Conservation (phyloP, 2,329 filamentous ascomycete genomes). For the Penicillium sp. region DNA sequence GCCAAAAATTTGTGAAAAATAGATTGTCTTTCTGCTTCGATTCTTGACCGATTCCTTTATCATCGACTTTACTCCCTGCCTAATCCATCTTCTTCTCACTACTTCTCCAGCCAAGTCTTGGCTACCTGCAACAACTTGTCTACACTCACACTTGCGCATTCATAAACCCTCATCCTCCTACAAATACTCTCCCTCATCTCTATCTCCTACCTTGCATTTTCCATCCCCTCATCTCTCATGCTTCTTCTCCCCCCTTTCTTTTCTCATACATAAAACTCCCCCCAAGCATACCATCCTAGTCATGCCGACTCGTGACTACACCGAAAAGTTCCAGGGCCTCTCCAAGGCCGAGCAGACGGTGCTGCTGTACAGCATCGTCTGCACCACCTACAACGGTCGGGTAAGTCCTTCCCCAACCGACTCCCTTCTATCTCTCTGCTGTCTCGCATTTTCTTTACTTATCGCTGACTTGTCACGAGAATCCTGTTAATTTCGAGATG, state of each 20-base stretch:
- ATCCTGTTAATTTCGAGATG: background rate
- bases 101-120: no score
- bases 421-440: background rate
- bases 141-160: no score
- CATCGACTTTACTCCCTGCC: no score
- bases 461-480: background rate
- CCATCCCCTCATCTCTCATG: background rate
- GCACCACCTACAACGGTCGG: background rate
- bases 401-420: background rate
- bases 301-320: background rate
- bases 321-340: background rate
- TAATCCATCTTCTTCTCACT: no score
- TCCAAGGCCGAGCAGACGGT: background rate
- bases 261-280: background rate
- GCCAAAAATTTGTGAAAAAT: no score
- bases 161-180: no score
- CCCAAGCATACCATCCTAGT: background rate
- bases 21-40: no score
- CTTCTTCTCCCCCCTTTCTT: background rate
- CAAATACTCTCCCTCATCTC: background rate
- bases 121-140: no score
- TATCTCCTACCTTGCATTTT: background rate
- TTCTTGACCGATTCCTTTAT: no score
- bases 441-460: background rate
- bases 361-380: slow-evolving; percentile 1